Evolutionary conservation across 2,329 filamentous ascomycete species (phyloP).

Genomic region (Cercospora sp.): DNA sequence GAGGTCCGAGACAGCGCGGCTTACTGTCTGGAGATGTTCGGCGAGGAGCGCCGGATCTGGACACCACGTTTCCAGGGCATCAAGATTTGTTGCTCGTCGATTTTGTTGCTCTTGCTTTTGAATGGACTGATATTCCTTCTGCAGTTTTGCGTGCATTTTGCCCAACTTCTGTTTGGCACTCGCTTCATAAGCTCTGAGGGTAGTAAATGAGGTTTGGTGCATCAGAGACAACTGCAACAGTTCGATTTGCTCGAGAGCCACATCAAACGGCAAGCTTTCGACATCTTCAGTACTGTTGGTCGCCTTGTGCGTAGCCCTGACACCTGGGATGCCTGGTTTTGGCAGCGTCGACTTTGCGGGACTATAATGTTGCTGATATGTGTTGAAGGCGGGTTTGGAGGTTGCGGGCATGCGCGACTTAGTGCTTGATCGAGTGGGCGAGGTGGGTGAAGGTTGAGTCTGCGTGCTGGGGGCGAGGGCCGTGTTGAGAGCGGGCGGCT

Average conservation of each 20-base stretch:
- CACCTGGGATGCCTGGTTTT: conserved; percentile 56
- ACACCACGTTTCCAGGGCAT: conserved; percentile 56
- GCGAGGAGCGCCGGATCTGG: conserved; percentile 48
- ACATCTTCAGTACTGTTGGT: conserved; percentile 62
- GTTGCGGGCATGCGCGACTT: conserved; percentile 38
- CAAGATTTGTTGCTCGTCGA: conserved; percentile 53
- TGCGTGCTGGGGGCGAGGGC: conserved; percentile 13
- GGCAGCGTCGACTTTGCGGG: conserved; percentile 62
- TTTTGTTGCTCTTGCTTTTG: conserved; percentile 31
- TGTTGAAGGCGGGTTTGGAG: conserved; percentile 58
- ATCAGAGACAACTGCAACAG: conserved; percentile 66
- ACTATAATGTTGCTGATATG: conserved; percentile 67
- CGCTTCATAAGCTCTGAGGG: conserved; percentile 54
- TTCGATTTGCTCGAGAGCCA: conserved; percentile 55
- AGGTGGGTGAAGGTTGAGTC: conserved; percentile 22
- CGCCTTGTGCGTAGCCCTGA: conserved; percentile 52
- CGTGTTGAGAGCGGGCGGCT: conserved; percentile 25
- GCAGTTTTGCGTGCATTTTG: conserved; percentile 33
- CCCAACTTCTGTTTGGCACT: conserved; percentile 51
- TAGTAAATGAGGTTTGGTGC: conserved; percentile 55
- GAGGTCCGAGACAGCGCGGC: conserved; percentile 57
- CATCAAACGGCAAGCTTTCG: conserved; percentile 28
- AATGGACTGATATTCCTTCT: conserved; percentile 40
- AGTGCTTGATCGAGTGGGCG: conserved; percentile 28
- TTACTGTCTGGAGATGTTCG: conserved; percentile 59